Evolutionary conservation across 768 basidiomycete genomes (phyloP), one percentile per base, ranked within the genome.

Genomic region (Pholiota microspora): DNA sequence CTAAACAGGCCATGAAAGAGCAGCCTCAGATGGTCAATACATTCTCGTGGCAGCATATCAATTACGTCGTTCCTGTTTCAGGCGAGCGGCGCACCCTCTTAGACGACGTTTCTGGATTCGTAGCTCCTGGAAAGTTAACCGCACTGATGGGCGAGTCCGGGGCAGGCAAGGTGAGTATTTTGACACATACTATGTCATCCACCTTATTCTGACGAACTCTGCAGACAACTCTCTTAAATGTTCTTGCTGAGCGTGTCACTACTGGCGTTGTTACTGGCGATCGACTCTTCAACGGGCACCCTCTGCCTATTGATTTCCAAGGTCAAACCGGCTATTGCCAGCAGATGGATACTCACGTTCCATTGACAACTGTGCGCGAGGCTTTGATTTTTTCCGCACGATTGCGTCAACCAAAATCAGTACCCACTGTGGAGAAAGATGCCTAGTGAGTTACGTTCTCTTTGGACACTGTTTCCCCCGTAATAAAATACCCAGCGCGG

Each of bases 321-420:
- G 73, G 86, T 53, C 85, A 87, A 73, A 87, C 84, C 57, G 92
- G 91, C 0, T 95, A 93, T 63, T 89, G 87, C 54, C 92, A 95
- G 63, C 94, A 96, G 64, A 82, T 82, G 76, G 91, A 92, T 60
- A 87, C 84, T 0, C 93, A 94, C 69, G 77, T 88, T 18, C 79
- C 83, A 23, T 83, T 85, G 7, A 71, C 83, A 1, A 94, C 90
- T 5, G 91, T 94, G 12, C 81, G 89, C 23, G 90, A 94, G 63
- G 90, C 92, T 0, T 73, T 94, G 7, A 70, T 82, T 36, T 88
- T 92, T 70, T 93, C 91, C 1, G 92, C 92, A 2, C 82, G 79
- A 49, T 73, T 94, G 28, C 85, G 92, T 28, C 92, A 93, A 64
- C 89, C 89, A 0, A 65, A 76, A 1, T 74, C 77, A 0, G 84